These are phyloP conservation scores for Chlamydomonas schloesseri DNA, from an alignment of 139 green algal species.

Conservation along the genomic window DNA sequence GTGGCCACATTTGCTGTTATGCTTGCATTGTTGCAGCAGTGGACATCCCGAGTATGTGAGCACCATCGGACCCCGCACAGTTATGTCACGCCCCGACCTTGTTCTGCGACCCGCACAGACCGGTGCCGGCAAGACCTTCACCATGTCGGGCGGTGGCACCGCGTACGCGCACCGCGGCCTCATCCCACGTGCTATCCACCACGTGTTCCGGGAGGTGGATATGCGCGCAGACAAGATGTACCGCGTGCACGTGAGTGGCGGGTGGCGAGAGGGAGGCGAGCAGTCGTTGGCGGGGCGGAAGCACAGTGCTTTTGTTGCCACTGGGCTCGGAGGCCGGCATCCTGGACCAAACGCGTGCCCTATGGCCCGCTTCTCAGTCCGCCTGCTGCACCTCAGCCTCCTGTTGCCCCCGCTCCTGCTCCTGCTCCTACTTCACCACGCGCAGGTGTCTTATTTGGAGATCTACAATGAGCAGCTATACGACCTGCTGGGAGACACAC, in stretches of 20 bases:
- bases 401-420: too few relatives aligned
- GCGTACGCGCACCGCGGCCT: constrained; percentile 79
- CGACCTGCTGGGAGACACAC: constrained; percentile 79
- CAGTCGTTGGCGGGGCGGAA: neutral
- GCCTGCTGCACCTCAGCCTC: too few relatives aligned
- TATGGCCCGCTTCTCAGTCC: too few relatives aligned
- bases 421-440: neutral
- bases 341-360: too few relatives aligned
- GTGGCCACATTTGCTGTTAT: too few relatives aligned
- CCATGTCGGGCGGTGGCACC: constrained; percentile 72
- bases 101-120: constrained; percentile 64
- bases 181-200: constrained; percentile 74
- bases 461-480: constrained; percentile 87
- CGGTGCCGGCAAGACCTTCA: constrained; percentile 88
- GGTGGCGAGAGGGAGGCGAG: neutral
- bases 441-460: constrained; percentile 83
- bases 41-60: too few relatives aligned
- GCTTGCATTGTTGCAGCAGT: too few relatives aligned
- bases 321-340: too few relatives aligned
- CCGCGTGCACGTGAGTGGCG: constrained; percentile 44
- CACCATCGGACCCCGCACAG: too few relatives aligned
- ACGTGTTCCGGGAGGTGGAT: constrained; percentile 81
- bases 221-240: constrained; percentile 71
- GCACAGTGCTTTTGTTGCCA: too few relatives aligned
- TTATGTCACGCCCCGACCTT: too few relatives aligned